Evolutionary conservation across 257 asterid genomes (phyloP).

Genomic region (Primulina tabacum): DNA sequence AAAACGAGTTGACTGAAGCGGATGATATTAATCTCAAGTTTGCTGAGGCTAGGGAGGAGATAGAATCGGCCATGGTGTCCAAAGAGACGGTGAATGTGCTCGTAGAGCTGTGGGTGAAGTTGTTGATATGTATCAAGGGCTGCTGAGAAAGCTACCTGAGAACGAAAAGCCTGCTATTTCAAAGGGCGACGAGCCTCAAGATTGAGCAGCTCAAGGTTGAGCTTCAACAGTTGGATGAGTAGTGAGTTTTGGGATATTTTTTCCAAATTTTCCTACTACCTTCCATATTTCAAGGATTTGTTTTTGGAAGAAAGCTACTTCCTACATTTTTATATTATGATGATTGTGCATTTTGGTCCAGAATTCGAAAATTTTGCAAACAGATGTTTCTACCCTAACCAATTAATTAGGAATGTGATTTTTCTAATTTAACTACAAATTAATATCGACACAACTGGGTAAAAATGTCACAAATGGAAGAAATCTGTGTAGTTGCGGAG

Average conservation of each 20-base stretch:
- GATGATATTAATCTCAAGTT: slow-evolving; percentile 84
- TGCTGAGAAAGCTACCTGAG: slow-evolving; percentile 57
- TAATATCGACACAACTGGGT: too few species aligned
- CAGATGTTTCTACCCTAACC: too few species aligned
- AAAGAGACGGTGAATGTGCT: slow-evolving; percentile 92
- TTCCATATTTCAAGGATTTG: too few species aligned
- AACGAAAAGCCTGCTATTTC: slow-evolving; percentile 60
- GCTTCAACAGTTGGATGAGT: slow-evolving; percentile 75
- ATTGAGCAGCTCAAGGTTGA: slow-evolving; percentile 94
- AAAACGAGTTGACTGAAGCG: too few species aligned
- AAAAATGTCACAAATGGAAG: too few species aligned
- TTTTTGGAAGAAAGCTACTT: background rate
- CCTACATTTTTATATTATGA: background rate
- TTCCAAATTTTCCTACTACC: background rate
- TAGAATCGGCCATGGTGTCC: slow-evolving; percentile 91
- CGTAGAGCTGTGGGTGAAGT: slow-evolving; percentile 81
- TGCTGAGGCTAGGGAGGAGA: slow-evolving; percentile 99
- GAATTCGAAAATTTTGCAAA: background rate
- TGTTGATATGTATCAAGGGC: slow-evolving; percentile 57
- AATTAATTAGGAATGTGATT: too few species aligned
- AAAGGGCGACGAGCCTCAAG: slow-evolving; percentile 97
- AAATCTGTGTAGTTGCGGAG: background rate
- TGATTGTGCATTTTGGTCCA: background rate
- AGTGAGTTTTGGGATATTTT: slow-evolving; percentile 34
- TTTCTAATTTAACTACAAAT: too few species aligned